Base-by-base conservation (phyloP, 345 rosid species). In the Mercurialis annua region DNA sequence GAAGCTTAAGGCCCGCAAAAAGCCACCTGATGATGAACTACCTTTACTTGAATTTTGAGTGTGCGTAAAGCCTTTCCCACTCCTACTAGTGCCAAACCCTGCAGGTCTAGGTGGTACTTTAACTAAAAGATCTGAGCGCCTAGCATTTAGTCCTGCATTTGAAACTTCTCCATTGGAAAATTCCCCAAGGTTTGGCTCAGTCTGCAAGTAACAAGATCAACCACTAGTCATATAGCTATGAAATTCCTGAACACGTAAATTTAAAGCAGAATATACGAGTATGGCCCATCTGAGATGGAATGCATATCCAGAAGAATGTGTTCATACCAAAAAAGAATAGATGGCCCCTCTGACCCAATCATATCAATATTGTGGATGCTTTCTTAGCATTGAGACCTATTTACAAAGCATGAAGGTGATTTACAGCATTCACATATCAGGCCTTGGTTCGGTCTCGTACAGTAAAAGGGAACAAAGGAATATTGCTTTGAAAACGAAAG, bases 61-160 rank as follows among this genome's bases (percentile, higher is more conserved):
- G 63, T 82, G 83, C 36, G 87, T 76, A 54, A 78, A 73, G 66
- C 83, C 82, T 76, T 82, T 86, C 63, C 87, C 81, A 68, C 56
- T 78, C 26, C 81, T 61, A 60, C 75, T 69, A 71, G 76, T 58
- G 58, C 80, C 77, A 54, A 93, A 82, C 67, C 84, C 84, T 61
- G 57, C 21, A n/a, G 87, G 72, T 66, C 77, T 81, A 52, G 89
- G 87, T 0, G 97, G 96, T 61, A 90, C 82, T 73, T 84, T 88
- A 66, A 93, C 89, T 20, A 88, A 90, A 80, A 93, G 96, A 87
- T 85, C 86, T 27, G 49, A 54, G n/a, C 75, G 85, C 59, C 80
- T 79, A 58, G 66, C 85, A 60, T 79, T 81, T 4, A 86, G 64
- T 72, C 67, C 87, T 11, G 84, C 78, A 56, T 72, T 83, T 15